Evolutionary conservation across 1,284 basidiomycete genomes (phyloP).

Genomic region (Takashimella tepidaria): DNA sequence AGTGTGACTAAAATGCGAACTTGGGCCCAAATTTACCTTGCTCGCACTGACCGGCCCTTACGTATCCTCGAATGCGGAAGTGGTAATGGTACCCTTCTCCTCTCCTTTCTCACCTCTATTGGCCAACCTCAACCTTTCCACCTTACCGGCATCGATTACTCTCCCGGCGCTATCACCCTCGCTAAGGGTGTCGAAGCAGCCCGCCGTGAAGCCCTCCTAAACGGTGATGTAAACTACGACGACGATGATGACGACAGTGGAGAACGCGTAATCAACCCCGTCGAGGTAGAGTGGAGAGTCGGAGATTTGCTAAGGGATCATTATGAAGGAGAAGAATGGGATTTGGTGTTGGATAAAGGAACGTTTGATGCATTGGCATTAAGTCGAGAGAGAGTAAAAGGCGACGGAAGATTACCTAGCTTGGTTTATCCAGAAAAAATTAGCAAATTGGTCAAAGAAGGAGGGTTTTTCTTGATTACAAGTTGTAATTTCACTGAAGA

Average conservation of each 20-base stretch:
- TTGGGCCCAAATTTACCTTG: constrained; percentile 40
- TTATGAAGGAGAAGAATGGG: constrained; percentile 41
- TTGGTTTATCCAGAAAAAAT: constrained; percentile 44
- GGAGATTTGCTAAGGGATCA: constrained; percentile 40
- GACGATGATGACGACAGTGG: constrained; percentile 31
- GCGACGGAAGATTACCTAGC: constrained; percentile 34
- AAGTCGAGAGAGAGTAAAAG: constrained; percentile 31
- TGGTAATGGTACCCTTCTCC: constrained; percentile 47
- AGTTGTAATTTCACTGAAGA: constrained; percentile 49
- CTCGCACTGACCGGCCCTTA: constrained; percentile 18
- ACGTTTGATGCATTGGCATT: constrained; percentile 47
- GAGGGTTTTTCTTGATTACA: constrained; percentile 48
- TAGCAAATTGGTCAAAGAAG: constrained; percentile 34
- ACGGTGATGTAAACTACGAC: constrained; percentile 9
- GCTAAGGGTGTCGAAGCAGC: constrained; percentile 30
- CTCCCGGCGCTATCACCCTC: constrained; percentile 28
- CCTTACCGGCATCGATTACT: constrained; percentile 48
- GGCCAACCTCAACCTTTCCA: constrained; percentile 25
- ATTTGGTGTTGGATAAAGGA: constrained; percentile 48
- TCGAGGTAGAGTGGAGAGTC: constrained; percentile 34
- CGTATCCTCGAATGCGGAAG: constrained; percentile 41
- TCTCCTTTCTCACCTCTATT: constrained; percentile 44
- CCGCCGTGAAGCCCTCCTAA: constrained; percentile 17
- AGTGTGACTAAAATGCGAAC: constrained; percentile 44
- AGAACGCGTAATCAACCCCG: constrained; percentile 27